Evolutionary conservation across 768 basidiomycete genomes (phyloP).

Genomic region (Lentinula sp.): DNA sequence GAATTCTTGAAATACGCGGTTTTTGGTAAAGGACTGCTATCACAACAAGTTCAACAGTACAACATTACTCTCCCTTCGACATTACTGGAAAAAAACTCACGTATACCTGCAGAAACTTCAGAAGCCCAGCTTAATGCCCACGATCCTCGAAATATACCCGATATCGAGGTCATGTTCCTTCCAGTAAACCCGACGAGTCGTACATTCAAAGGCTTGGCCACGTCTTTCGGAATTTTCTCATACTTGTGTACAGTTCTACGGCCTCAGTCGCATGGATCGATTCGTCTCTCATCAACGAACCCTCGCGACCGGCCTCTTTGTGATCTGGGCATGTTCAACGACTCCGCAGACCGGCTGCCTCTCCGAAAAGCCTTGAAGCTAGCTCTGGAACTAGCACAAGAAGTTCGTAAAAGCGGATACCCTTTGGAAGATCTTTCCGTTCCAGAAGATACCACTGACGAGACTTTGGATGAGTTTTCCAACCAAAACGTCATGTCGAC

Average conservation of each 20-base stretch:
- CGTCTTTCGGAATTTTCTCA: slow-evolving; percentile 13
- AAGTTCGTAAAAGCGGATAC: slow-evolving; percentile 19
- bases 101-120: slow-evolving; percentile 1
- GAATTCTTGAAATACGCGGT: slow-evolving; percentile 27
- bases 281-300: slow-evolving; percentile 20
- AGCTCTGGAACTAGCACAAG: slow-evolving; percentile 14
- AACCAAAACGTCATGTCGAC: neutral
- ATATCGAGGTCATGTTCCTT: slow-evolving; percentile 32
- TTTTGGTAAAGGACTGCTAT: slow-evolving; percentile 25
- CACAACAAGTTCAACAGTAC: slow-evolving; percentile 22
- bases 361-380: slow-evolving; percentile 21
- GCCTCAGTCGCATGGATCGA: slow-evolving; percentile 15
- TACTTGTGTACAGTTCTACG: slow-evolving; percentile 5
- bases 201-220: slow-evolving; percentile 9
- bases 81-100: slow-evolving; percentile 16
- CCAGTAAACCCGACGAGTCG: slow-evolving; percentile 11
- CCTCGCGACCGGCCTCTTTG: slow-evolving; percentile 20
- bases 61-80: slow-evolving; percentile 23
- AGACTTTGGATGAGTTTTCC: slow-evolving; percentile 1
- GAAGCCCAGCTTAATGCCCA: slow-evolving; percentile 13
- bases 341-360: slow-evolving; percentile 17
- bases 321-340: slow-evolving; percentile 23
- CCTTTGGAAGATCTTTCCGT: slow-evolving; percentile 11
- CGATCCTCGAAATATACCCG: slow-evolving; percentile 23
- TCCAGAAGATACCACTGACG: neutral